These are phyloP conservation scores for Rossbeevera mucosa DNA, from an alignment of 768 basidiomycete species.

Conservation along the genomic window DNA sequence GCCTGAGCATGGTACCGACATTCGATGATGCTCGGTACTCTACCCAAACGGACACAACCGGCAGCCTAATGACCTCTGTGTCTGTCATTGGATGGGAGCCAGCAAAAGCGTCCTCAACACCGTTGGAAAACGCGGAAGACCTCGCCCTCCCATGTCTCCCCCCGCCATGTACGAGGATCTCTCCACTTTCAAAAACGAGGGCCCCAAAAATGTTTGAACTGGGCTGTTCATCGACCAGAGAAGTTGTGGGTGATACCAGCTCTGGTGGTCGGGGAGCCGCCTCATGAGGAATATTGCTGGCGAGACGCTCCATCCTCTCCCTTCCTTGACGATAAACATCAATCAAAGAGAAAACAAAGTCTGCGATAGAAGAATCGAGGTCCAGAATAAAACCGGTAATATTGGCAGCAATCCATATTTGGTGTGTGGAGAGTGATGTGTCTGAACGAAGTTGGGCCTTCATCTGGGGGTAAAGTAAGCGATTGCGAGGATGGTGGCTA, in stretches of 20 bases:
- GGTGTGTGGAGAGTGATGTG: slow-evolving; percentile 42
- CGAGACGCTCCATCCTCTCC: slow-evolving; percentile 65
- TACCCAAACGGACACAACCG: slow-evolving; percentile 74
- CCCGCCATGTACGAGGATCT: slow-evolving; percentile 66
- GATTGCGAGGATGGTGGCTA: slow-evolving; percentile 63
- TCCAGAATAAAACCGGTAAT: slow-evolving; percentile 86
- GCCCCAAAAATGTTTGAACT: slow-evolving; percentile 61
- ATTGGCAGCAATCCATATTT: slow-evolving; percentile 58
- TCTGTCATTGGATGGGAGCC: slow-evolving; percentile 45
- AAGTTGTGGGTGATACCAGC: slow-evolving; percentile 1
- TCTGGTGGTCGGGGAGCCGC: slow-evolving; percentile 3
- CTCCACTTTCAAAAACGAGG: slow-evolving; percentile 79
- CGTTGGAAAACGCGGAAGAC: slow-evolving; percentile 37
- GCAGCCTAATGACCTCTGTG: slow-evolving; percentile 67
- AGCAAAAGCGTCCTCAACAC: slow-evolving; percentile 51
- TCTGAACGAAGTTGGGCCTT: slow-evolving; percentile 64
- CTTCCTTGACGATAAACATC: slow-evolving; percentile 83
- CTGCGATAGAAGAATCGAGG: slow-evolving; percentile 74
- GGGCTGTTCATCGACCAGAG: slow-evolving; percentile 26
- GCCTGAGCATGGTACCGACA: slow-evolving; percentile 34
- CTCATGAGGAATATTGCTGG: slow-evolving; percentile 48
- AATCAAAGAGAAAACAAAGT: slow-evolving; percentile 73
- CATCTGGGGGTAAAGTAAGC: slow-evolving; percentile 78
- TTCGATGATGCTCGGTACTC: slow-evolving; percentile 66
- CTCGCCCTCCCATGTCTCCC: slow-evolving; percentile 38